Base-by-base conservation (phyloP, 2,329 filamentous ascomycete species). In the Aspergillus phoenicis region DNA sequence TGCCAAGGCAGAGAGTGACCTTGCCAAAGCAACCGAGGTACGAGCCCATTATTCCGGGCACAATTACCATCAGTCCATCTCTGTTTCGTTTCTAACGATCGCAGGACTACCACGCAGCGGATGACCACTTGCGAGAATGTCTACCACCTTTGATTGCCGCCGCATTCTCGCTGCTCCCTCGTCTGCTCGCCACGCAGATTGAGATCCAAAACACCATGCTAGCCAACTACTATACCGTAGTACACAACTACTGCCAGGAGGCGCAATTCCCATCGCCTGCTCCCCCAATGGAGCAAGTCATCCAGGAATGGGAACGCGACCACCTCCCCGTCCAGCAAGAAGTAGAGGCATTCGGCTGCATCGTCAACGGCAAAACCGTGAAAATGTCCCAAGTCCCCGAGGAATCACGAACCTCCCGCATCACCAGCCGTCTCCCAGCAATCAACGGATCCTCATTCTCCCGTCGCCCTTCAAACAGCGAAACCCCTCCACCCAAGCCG, bases 161-260 rank as follows among this genome's bases (percentile, higher is more conserved):
- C 8, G 84, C 88, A 4, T 91, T 92, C 71, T 89, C 84, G 24
- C 80, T 96, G n/a, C 82, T 94, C 11, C 90, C 91, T 28, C 86
- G 87, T 56, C 80, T 96, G 20, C 82, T 93, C 10, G 83, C 84
- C 43, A 83, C 84, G 38, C 89, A 93, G 70, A 86, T 94, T 48
- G 82, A 89, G 71, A 87, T 93, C 28, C 91, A 94, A 74, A 93
- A 93, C 72, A 85, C 87, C 51, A 81, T 95, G 55, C 85, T 95
- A 5, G 91, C 87, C 0, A 83, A 93, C 63, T 87, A 91, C 67
- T 95, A 95, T 76, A 95, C 91, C 1, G 83, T 87, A 4, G 79
- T 94, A 6, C 87, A 93, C 72, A 86, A 85, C 59, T 95, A 89
- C 75, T 91, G 89, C 66, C 82, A 87, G 66, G 84, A 89, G 30